Conservation (phyloP, 768 basidiomycete species). For the Lactarius quietus region DNA sequence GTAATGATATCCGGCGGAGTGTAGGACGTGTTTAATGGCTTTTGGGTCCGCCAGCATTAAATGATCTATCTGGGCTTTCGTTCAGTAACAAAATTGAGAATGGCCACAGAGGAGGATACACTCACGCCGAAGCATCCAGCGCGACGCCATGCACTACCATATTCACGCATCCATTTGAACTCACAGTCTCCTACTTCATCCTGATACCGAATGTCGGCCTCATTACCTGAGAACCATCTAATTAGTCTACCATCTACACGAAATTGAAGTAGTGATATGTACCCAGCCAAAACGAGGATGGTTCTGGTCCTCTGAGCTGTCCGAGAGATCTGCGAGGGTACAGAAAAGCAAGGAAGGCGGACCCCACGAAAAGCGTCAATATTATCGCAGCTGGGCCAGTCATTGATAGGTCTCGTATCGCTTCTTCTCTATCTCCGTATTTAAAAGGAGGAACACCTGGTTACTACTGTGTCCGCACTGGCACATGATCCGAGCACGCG, state of each 20-base stretch:
- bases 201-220: not conserved
- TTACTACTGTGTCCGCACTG: too few relatives aligned
- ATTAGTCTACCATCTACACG: not conserved
- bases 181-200: slow-evolving; percentile 27
- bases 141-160: slow-evolving; percentile 26
- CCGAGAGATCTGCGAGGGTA: not conserved
- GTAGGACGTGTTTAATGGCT: slow-evolving; percentile 31
- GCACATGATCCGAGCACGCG: too few relatives aligned
- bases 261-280: not conserved
- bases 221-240: not conserved
- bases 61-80: slow-evolving; percentile 11
- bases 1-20: slow-evolving; percentile 32
- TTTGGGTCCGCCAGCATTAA: slow-evolving; percentile 13
- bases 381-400: not conserved
- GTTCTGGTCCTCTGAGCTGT: not conserved
- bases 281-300: not conserved
- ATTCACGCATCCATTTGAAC: slow-evolving; percentile 26
- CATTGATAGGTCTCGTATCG: not conserved
- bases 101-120: not conserved
- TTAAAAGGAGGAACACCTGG: too few relatives aligned
- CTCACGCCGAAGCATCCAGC: slow-evolving; percentile 28
- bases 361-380: not conserved
- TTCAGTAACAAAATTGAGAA: not conserved
- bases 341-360: not conserved
- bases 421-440: not conserved